Evolutionary conservation across 2,329 filamentous ascomycete species (phyloP).

Genomic region (Talaromyces sp.): DNA sequence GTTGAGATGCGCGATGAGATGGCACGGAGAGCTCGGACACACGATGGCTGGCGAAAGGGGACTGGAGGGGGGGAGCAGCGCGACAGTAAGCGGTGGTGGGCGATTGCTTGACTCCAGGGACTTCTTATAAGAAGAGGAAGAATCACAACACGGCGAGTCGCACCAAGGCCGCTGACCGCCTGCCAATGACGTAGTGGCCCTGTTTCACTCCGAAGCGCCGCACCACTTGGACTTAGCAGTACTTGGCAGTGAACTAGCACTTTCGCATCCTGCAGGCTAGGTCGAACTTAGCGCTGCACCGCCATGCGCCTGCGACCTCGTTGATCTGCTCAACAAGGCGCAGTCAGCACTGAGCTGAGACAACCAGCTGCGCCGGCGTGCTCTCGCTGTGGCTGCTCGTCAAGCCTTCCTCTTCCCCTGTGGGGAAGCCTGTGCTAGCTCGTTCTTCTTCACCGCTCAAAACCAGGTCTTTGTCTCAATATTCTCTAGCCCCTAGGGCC

Average conservation of each 20-base stretch:
- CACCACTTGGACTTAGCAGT: neutral
- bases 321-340: neutral
- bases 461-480: neutral
- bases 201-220: neutral
- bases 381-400: neutral
- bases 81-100: neutral
- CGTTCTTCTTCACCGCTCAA: neutral
- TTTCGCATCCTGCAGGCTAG: neutral
- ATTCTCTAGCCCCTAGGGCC: neutral
- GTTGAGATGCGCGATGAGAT: neutral
- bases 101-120: neutral
- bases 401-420: neutral
- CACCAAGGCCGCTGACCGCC: conserved; percentile 5
- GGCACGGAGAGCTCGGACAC: neutral
- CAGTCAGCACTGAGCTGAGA: neutral
- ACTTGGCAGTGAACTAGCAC: no score
- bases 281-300: neutral
- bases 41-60: neutral
- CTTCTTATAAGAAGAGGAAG: neutral
- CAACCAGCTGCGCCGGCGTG: neutral
- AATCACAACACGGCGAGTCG: neutral
- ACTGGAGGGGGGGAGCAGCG: neutral
- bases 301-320: neutral
- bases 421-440: neutral
- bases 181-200: conserved; percentile 9